A percentile compares a stretch with the other conserved stretches of the same genome.
Evolutionary conservation across 2,329 filamentous ascomycete species (phyloP).

Genomic region (Ophiostoma sp.): DNA sequence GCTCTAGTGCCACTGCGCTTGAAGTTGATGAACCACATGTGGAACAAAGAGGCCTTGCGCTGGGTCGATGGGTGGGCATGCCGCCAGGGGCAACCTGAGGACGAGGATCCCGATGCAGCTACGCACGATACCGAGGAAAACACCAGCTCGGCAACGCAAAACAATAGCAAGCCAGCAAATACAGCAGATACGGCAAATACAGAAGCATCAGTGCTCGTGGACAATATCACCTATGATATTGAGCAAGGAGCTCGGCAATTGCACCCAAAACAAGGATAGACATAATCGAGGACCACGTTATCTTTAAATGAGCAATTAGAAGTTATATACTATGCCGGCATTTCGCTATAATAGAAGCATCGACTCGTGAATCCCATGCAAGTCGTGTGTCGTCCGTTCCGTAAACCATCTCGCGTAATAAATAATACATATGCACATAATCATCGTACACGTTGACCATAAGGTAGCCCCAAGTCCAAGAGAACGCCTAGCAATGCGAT

Average conservation of each 20-base stretch:
- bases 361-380: background rate
- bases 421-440: background rate
- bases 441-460: background rate
- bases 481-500: background rate
- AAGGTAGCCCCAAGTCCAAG: background rate
- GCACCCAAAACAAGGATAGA: too few relatives aligned
- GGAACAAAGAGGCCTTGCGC: constrained; percentile 51
- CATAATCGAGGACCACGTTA: too few relatives aligned
- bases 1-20: constrained; percentile 58
- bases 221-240: too few relatives aligned
- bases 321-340: too few relatives aligned
- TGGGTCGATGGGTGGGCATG: constrained; percentile 46
- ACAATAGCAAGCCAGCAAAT: background rate
- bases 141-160: background rate
- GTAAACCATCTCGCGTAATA: background rate
- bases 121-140: background rate
- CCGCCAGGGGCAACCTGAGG: constrained; percentile 49
- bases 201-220: too few relatives aligned
- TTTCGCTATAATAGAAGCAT: too few relatives aligned
- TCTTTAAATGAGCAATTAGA: too few relatives aligned
- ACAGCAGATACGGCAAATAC: too few relatives aligned
- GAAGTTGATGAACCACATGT: constrained; percentile 54
- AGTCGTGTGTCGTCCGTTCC: background rate
- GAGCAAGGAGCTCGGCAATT: too few relatives aligned
- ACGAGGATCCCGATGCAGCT: constrained; percentile 31